Percentiles rank a stretch among this genome's conserved stretches.
phyloP scores from a whole-genome alignment of 257 asterid species.

The Galeopsis tetrahit region DNA sequence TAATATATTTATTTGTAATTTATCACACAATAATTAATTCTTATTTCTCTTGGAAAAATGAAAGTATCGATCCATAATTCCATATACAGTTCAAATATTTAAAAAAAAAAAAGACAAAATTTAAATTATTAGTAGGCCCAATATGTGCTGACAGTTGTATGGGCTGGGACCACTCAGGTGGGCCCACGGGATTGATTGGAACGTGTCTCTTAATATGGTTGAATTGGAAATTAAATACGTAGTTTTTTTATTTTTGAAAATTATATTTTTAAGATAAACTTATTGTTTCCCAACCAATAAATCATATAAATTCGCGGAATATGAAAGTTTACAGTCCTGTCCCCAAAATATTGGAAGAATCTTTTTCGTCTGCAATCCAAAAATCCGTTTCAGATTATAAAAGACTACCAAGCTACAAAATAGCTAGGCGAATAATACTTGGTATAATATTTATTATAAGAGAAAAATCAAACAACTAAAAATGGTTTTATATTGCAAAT shows the following conservation, averaged over 20 bases:
- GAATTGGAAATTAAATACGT: background rate
- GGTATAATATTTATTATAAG: too few relatives aligned
- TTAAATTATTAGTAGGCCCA: conserved; percentile 17
- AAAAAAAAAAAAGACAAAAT: background rate
- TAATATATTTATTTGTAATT: background rate
- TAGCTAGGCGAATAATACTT: too few relatives aligned
- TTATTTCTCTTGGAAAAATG: background rate
- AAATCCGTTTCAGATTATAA: background rate
- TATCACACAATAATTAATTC: background rate
- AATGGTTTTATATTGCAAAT: too few relatives aligned
- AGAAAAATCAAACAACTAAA: too few relatives aligned
- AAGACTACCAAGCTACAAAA: too few relatives aligned
- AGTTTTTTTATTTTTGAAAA: too few relatives aligned
- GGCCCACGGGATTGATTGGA: conserved; percentile 18
- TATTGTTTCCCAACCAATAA: background rate
- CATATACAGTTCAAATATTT: too few relatives aligned
- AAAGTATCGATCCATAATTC: too few relatives aligned
- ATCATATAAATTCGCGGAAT: background rate
- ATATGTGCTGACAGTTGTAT: conserved; percentile 30
- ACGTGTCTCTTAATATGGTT: background rate
- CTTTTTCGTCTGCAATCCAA: background rate
- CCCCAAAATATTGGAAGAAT: background rate
- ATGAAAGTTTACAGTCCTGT: background rate
- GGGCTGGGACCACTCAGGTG: conserved; percentile 35
- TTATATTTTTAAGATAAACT: too few relatives aligned